A percentile compares a stretch with the other conserved stretches of the same genome.
phyloP scores from a whole-genome alignment of 257 asterid genomes.

The Penstemon barbatus region DNA sequence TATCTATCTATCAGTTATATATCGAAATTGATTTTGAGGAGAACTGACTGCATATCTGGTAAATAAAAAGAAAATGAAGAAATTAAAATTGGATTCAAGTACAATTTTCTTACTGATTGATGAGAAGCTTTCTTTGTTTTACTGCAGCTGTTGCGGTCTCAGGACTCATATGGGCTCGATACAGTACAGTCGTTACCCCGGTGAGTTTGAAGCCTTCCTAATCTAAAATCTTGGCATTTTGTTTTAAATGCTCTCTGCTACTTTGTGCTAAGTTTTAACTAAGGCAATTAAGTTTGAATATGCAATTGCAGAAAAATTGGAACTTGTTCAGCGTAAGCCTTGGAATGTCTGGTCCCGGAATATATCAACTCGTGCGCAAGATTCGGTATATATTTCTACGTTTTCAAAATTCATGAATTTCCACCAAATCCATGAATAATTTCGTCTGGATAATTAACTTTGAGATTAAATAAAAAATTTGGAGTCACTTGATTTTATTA shows the following conservation, averaged over 20 bases:
- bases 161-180: slow-evolving; percentile 39
- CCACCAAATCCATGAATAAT: background rate
- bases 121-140: background rate
- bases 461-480: too few relatives aligned
- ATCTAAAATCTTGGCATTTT: background rate
- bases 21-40: too few relatives aligned
- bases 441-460: too few relatives aligned
- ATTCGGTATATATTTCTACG: slow-evolving; percentile 15
- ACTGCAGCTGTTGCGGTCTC: slow-evolving; percentile 33
- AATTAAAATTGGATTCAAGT: background rate
- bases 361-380: slow-evolving; percentile 34
- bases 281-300: background rate
- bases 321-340: slow-evolving; percentile 31
- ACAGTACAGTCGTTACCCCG: slow-evolving; percentile 32
- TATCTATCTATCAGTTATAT: background rate
- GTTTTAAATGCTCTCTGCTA: background rate
- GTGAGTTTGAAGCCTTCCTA: slow-evolving; percentile 9
- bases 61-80: background rate
- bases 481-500: too few relatives aligned
- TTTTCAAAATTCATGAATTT: background rate
- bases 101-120: too few relatives aligned
- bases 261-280: background rate
- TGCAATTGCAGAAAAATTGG: slow-evolving; percentile 33
- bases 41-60: too few relatives aligned
- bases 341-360: slow-evolving; percentile 36